These are phyloP conservation scores for Andrographis paniculata DNA, from an alignment of 305 asterid genomes.

Conservation along the genomic window DNA sequence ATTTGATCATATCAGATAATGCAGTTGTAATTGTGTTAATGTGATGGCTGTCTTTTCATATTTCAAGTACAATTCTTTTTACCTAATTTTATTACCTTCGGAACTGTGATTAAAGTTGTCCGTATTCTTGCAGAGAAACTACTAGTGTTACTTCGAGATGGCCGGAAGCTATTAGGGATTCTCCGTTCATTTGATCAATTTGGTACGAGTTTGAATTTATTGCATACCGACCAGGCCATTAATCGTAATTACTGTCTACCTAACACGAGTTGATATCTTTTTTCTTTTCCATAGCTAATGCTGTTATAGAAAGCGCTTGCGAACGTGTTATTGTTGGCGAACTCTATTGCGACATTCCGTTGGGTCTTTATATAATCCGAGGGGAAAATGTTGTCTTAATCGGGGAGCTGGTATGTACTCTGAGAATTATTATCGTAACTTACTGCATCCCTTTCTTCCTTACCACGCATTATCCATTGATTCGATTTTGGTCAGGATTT, in stretches of 20 bases:
- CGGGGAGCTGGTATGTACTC: slow-evolving; percentile 74
- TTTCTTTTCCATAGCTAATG: slow-evolving; percentile 50
- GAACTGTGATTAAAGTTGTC: not conserved
- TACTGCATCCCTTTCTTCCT: not conserved
- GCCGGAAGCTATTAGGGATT: slow-evolving; percentile 80
- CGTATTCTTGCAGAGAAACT: slow-evolving; percentile 64
- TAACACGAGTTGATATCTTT: not conserved
- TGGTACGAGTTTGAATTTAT: slow-evolving; percentile 36
- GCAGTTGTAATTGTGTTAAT: too few species aligned
- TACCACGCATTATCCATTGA: slow-evolving; percentile 3
- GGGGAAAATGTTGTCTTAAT: slow-evolving; percentile 74
- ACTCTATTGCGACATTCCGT: slow-evolving; percentile 52
- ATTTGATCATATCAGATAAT: too few species aligned
- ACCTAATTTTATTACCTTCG: too few species aligned
- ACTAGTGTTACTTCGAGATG: slow-evolving; percentile 85
- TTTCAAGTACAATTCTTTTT: too few species aligned
- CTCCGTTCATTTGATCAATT: slow-evolving; percentile 98
- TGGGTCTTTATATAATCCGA: slow-evolving; percentile 59
- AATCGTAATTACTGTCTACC: too few species aligned
- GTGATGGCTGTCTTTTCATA: too few species aligned
- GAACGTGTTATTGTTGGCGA: slow-evolving; percentile 56
- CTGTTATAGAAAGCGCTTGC: slow-evolving; percentile 79
- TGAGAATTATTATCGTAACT: not conserved
- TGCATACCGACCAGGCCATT: not conserved
- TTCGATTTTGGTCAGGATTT: slow-evolving; percentile 38